Base-by-base conservation (phyloP, 176 grass and related monocot genomes). In the Avena eriantha region DNA sequence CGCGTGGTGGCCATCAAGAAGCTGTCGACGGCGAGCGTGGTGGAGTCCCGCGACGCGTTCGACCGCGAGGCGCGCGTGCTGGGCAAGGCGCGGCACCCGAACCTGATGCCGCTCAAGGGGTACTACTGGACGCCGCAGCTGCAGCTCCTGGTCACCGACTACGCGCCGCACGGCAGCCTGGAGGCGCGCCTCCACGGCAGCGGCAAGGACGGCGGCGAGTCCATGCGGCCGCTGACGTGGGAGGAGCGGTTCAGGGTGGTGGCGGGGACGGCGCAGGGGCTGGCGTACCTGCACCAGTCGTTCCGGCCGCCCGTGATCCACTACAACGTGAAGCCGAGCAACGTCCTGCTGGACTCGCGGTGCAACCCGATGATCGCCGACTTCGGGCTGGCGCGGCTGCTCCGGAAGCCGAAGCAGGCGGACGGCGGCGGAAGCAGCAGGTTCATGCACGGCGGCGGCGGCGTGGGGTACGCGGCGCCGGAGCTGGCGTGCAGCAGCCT, bases 51-150 rank as follows among this genome's bases (percentile, higher is more conserved):
- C 66, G 97, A 93, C 70, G 90, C 94, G 79, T 98, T 98, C 67
- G 94, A 98, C 29, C 84, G 94, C 1, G 97, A 98, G 84, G 86
- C 94, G 56, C 92, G 97, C 57, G 68, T 91, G 17, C 97, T 98
- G 12, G 97, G 93, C 10, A 98, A 98, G 82, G 94, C 90, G 35
- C 87, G 60, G 81, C 97, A 98, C 88, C 88, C 88, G 1, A 98
- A 94, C 84, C 84, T 98, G 73, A 49, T 94, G 80, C 76, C 88
- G 53, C 89, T 98, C 58, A 94, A 91, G 87, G 94, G 93, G 69
- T 98, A 98, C 88, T 98, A 98, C 83, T 98, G 94, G 94, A 98
- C 94, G 73, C 90, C 94, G 33, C 87, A 96, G 82, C 83, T 98
- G 80, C 97, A 98, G 85, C 90, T 98, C 0, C 87, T 98, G 1